Percentiles rank a stretch among this genome's conserved stretches.
Evolutionary conservation across 768 basidiomycete species (phyloP).

Genomic region (Termitomyces sp.): DNA sequence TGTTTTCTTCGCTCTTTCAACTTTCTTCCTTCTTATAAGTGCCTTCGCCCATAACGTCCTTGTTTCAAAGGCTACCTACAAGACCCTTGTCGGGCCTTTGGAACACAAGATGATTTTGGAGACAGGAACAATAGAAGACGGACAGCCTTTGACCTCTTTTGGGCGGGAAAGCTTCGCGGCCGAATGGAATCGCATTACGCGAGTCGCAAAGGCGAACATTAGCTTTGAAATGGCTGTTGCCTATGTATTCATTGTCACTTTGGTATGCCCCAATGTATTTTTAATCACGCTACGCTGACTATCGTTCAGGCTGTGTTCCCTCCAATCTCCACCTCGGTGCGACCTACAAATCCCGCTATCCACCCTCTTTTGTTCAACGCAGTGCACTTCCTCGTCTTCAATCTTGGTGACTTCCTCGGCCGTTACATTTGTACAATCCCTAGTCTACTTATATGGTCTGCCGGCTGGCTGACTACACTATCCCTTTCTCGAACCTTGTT

Average conservation of each 20-base stretch:
- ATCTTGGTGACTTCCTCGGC: conserved; percentile 69
- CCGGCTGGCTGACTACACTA: conserved; percentile 55
- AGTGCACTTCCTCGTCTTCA: conserved; percentile 76
- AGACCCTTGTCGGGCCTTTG: conserved; percentile 44
- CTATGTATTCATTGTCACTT: conserved; percentile 76
- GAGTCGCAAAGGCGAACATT: conserved; percentile 62
- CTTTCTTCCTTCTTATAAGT: conserved; percentile 60
- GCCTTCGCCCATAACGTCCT: conserved; percentile 57
- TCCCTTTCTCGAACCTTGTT: conserved; percentile 77
- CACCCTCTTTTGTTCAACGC: conserved; percentile 85
- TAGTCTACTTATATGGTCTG: conserved; percentile 65
- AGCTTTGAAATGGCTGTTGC: conserved; percentile 71
- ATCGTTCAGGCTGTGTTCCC: conserved; percentile 76
- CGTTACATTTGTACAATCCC: conserved; percentile 70
- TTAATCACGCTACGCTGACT: conserved; percentile 1
- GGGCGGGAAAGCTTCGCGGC: conserved; percentile 25
- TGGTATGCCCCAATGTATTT: conserved; percentile 49
- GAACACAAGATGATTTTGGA: conserved; percentile 33
- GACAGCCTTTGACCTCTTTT: conserved; percentile 35
- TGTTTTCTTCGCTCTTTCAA: conserved; percentile 72
- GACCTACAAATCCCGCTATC: conserved; percentile 57
- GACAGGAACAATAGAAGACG: conserved; percentile 28
- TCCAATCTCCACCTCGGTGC: conserved; percentile 77
- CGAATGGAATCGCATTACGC: conserved; percentile 43
- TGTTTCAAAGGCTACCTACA: conserved; percentile 57